Conservation (phyloP, 148 eudicot species). For the Vaccinium darrowii region DNA sequence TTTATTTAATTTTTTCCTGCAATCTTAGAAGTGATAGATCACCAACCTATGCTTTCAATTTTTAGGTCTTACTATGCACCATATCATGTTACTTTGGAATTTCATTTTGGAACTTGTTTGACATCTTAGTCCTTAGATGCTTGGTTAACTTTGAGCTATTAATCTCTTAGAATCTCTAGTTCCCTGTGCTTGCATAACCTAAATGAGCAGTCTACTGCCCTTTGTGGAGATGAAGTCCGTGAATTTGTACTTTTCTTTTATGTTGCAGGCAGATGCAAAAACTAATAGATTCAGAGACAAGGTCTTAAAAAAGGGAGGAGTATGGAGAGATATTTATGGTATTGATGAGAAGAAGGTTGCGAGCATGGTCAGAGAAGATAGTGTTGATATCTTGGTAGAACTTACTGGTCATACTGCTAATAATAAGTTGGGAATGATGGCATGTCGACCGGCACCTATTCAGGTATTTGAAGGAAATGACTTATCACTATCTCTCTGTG, state of each 20-base stretch:
- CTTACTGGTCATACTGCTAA: constrained; percentile 99
- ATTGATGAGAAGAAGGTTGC: constrained; percentile 97
- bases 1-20: not conserved
- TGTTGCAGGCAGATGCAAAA: constrained; percentile 94
- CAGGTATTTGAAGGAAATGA: constrained; percentile 51
- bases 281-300: constrained; percentile 85
- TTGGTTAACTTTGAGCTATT: not conserved
- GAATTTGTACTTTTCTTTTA: constrained; percentile 18
- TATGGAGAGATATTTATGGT: constrained; percentile 96
- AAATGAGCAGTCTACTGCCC: not conserved
- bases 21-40: not conserved
- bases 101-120: not conserved
- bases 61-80: not conserved
- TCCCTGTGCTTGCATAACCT: not conserved
- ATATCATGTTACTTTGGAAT: not conserved
- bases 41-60: not conserved
- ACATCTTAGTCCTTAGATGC: not conserved
- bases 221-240: constrained; percentile 13
- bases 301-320: constrained; percentile 82
- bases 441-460: constrained; percentile 95
- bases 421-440: constrained; percentile 96
- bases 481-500: not conserved
- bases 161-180: not conserved
- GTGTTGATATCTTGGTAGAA: constrained; percentile 93
- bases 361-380: constrained; percentile 89